Percentiles rank a stretch among this genome's conserved stretches.
Evolutionary conservation across 139 green algal genomes (phyloP).

Genomic region (Chlamydomonas incerta): DNA sequence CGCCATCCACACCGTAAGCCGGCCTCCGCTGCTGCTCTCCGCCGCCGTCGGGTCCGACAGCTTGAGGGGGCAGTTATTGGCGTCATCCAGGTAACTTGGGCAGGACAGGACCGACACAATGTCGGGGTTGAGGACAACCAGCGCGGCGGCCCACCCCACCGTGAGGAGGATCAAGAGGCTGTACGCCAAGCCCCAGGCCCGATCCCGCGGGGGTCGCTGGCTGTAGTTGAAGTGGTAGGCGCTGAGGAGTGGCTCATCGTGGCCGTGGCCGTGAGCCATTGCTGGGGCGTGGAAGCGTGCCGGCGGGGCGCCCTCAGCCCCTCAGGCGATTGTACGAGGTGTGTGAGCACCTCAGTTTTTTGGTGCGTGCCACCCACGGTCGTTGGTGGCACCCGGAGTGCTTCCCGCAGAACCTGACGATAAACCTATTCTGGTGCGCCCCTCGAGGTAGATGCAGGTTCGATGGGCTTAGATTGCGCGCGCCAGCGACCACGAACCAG

Average conservation of each 20-base stretch:
- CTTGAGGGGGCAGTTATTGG: background rate
- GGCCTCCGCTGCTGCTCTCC: too few species aligned
- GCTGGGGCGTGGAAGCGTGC: too few species aligned
- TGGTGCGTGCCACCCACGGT: too few species aligned
- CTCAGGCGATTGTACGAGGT: too few species aligned
- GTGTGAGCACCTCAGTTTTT: too few species aligned
- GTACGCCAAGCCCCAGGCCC: constrained; percentile 15
- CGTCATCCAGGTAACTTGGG: constrained; percentile 19
- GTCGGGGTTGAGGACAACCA: constrained; percentile 1
- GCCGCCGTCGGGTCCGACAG: background rate
- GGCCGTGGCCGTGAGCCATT: background rate
- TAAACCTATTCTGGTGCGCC: too few species aligned
- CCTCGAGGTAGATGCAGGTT: too few species aligned
- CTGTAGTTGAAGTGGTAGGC: constrained; percentile 31
- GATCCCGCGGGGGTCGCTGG: constrained; percentile 12
- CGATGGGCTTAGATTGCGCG: too few species aligned
- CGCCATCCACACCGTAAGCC: background rate
- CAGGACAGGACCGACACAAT: background rate
- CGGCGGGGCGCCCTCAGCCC: too few species aligned
- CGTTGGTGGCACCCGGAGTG: too few species aligned
- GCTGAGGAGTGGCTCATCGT: constrained; percentile 10
- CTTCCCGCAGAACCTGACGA: too few species aligned
- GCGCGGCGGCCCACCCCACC: background rate
- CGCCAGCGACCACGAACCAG: too few species aligned
- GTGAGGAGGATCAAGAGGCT: background rate